phyloP scores from a whole-genome alignment of 2,329 filamentous ascomycete species.

The Microsporum ferrugineum region DNA sequence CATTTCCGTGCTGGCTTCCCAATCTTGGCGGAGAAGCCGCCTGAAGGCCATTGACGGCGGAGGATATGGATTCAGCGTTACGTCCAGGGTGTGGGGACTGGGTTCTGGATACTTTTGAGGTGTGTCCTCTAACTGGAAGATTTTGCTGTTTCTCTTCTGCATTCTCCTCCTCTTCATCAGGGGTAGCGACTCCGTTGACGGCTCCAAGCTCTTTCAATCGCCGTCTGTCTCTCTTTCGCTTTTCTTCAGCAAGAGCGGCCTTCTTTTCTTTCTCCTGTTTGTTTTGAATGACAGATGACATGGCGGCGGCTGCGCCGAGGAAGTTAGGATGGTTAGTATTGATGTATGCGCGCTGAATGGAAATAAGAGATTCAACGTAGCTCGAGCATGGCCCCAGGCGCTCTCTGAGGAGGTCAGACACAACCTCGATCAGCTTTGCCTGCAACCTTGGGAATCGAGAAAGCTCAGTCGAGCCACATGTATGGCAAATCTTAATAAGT shows the following conservation, averaged over 20 bases:
- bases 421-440: constrained; percentile 93
- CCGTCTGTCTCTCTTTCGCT: constrained; percentile 70
- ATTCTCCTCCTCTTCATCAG: constrained; percentile 50
- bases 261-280: constrained; percentile 92
- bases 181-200: constrained; percentile 60
- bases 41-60: constrained; percentile 52
- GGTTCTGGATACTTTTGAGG: constrained; percentile 55
- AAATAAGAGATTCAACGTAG: constrained; percentile 93
- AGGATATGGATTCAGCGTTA: constrained; percentile 51
- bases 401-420: constrained; percentile 88
- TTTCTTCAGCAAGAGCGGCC: constrained; percentile 65
- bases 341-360: constrained; percentile 96
- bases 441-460: constrained; percentile 85
- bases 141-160: constrained; percentile 30
- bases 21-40: constrained; percentile 53
- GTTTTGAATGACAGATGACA: constrained; percentile 90
- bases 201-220: constrained; percentile 69
- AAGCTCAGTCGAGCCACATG: constrained; percentile 89
- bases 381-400: constrained; percentile 75
- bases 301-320: constrained; percentile 86
- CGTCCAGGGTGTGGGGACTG: constrained; percentile 67
- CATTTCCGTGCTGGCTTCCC: constrained; percentile 49
- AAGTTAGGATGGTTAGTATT: constrained; percentile 99
- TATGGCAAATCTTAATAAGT: constrained; percentile 98
- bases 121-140: constrained; percentile 51